Conservation (phyloP, 805 yeast genomes). For the Ogataea paraovalis region DNA sequence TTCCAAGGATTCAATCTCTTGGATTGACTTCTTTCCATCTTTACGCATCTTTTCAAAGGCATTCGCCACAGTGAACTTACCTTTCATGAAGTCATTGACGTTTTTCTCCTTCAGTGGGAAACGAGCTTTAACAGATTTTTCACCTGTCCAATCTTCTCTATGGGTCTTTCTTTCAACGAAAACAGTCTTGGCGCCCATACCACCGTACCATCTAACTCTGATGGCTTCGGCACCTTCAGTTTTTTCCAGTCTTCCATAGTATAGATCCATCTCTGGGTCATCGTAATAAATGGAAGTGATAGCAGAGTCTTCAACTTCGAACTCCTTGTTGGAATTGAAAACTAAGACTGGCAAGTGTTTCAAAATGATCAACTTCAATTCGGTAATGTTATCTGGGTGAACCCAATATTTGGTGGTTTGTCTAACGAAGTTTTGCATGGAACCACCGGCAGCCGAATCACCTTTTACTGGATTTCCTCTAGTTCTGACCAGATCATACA, state of each 20-base stretch:
- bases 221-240: constrained; percentile 99
- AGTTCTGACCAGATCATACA: constrained; percentile 91
- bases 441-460: constrained; percentile 97
- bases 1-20: constrained; percentile 90
- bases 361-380: constrained; percentile 83
- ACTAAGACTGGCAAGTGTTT: constrained; percentile 97
- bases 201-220: constrained; percentile 98
- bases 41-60: constrained; percentile 89
- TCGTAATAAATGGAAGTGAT: constrained; percentile 96
- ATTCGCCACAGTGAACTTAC: constrained; percentile 81
- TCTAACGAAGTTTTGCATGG: constrained; percentile 95
- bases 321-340: constrained; percentile 94
- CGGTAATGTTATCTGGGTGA: constrained; percentile 97
- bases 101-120: constrained; percentile 88
- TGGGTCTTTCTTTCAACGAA: constrained; percentile 98
- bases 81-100: constrained; percentile 78
- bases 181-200: constrained; percentile 87
- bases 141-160: constrained; percentile 99
- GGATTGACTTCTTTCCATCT: constrained; percentile 81
- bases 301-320: constrained; percentile 90
- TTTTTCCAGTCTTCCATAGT: constrained; percentile 90
- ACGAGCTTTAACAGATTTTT: constrained; percentile 97
- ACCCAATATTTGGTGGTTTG: constrained; percentile 99
- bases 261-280: constrained; percentile 81
- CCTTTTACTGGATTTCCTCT: constrained; percentile 94